Evolutionary conservation across 768 basidiomycete species (phyloP), one percentile per base, ranked within the genome.

Genomic region (Leccinum subgranulosum): DNA sequence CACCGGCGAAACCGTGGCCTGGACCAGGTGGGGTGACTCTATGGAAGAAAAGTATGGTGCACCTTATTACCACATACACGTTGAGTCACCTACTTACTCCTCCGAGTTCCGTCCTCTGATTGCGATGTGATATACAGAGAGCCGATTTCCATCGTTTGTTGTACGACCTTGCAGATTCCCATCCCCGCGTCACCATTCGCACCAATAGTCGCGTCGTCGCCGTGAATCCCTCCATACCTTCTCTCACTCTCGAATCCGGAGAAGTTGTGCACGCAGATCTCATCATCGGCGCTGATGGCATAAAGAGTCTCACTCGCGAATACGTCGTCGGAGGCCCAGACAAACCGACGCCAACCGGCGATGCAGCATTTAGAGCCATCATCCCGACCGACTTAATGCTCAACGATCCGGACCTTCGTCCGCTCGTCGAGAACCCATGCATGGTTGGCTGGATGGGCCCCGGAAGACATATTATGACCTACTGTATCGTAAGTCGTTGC

Each of bases 371-470:
- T 63, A 78, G 86, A 51, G 81, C 82, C 5, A 73, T 79, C 28
- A 73, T 87, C 34, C 73, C 80, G 3, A 75, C 82, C 0, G 72
- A 65, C 36, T 48, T 72, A 1, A 72, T 87, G 66, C 55, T 82
- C 11, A 63, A 66, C 10, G 82, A 88, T 59, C 81, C 81, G 0
- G 81, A 83, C 6, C 74, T 88, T 27, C 74, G 69, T 56, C 55
- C 66, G 2, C 71, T 88, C 12, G 75, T 85, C 0, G 83, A 87
- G 14, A 68, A 63, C 1, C 74, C 79, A 0, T 79, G 83, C 55
- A 79, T 82, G 75, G 81, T 79, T 0, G 76, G 74, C 0, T 87
- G 86, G 86, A 80, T 86, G 75, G 85, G 80, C 2, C 82, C 84
- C 0, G 54, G 72, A 2, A 56, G 76, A 6, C 80, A 81, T 56